Conservation (phyloP, 805 yeast species). For the Cyberlindnera meyerae region DNA sequence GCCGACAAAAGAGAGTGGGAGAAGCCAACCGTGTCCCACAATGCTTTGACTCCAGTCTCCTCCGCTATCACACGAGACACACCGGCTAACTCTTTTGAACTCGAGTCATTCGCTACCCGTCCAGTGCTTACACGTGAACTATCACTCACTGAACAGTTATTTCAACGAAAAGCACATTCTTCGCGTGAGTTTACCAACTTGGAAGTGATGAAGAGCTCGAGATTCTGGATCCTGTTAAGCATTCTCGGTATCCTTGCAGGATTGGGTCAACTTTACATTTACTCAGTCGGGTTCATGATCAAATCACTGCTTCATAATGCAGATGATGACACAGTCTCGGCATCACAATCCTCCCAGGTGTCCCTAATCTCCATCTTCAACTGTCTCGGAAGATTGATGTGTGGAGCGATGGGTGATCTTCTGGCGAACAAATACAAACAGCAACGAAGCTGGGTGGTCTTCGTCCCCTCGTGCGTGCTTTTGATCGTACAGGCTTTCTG, state of each 20-base stretch:
- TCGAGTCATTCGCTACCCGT: slow-evolving; percentile 8
- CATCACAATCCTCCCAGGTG: slow-evolving; percentile 68
- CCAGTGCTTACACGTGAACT: neutral
- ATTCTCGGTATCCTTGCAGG: slow-evolving; percentile 57
- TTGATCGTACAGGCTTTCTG: slow-evolving; percentile 49
- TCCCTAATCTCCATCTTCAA: slow-evolving; percentile 64
- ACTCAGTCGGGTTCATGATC: slow-evolving; percentile 68
- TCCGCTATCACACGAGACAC: slow-evolving; percentile 3
- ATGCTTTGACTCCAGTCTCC: neutral
- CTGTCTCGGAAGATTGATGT: slow-evolving; percentile 57
- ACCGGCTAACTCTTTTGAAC: slow-evolving; percentile 15
- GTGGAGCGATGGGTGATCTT: slow-evolving; percentile 65
- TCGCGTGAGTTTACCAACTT: slow-evolving; percentile 5
- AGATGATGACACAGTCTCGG: slow-evolving; percentile 31
- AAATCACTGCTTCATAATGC: slow-evolving; percentile 35
- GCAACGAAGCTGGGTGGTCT: slow-evolving; percentile 50
- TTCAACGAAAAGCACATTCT: slow-evolving; percentile 2
- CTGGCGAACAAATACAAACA: slow-evolving; percentile 40
- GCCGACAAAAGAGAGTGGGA: slow-evolving; percentile 17
- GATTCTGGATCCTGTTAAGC: slow-evolving; percentile 48
- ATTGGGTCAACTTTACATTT: slow-evolving; percentile 69
- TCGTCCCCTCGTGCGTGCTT: slow-evolving; percentile 46
- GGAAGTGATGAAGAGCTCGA: slow-evolving; percentile 24
- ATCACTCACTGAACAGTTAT: neutral
- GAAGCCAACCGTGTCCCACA: slow-evolving; percentile 1